Conservation (phyloP, 2,329 filamentous ascomycete genomes). For the Phaeosphaeria sp. region DNA sequence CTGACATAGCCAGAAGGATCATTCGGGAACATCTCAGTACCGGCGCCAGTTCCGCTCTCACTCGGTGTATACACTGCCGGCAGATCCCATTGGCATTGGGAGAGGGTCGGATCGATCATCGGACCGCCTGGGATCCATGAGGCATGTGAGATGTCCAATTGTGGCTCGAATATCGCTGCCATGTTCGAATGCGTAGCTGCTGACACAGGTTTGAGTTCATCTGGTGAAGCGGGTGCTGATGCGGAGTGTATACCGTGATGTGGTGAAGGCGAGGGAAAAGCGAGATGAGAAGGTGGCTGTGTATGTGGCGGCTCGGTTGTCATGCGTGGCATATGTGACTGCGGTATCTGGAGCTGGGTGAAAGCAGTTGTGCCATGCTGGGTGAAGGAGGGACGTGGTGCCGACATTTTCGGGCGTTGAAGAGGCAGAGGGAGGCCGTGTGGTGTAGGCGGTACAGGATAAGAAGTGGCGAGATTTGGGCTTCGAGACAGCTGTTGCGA, state of each 20-base stretch:
- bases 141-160: not conserved
- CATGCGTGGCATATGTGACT: slow-evolving; percentile 7
- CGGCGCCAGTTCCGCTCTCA: not conserved
- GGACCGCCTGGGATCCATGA: not conserved
- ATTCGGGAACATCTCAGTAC: not conserved
- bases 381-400: slow-evolving; percentile 2
- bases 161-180: not conserved
- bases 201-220: not conserved
- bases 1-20: not conserved
- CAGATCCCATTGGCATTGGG: not conserved
- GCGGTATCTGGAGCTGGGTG: not conserved
- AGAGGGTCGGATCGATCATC: not conserved
- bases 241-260: not conserved
- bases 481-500: slow-evolving; percentile 1
- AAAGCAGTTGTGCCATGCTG: slow-evolving; percentile 1
- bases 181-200: not conserved
- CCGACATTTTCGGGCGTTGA: not conserved
- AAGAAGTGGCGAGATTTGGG: not conserved
- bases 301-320: slow-evolving; percentile 8
- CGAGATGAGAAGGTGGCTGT: slow-evolving; percentile 9
- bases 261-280: slow-evolving; percentile 3
- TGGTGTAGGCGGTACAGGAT: slow-evolving; percentile 1
- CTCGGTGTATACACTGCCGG: not conserved
- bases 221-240: not conserved
- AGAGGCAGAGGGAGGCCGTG: too few relatives aligned